Evolutionary conservation across 1,284 basidiomycete genomes (phyloP), one percentile per base, ranked within the genome.

Genomic region (Wolfiporia cocos): DNA sequence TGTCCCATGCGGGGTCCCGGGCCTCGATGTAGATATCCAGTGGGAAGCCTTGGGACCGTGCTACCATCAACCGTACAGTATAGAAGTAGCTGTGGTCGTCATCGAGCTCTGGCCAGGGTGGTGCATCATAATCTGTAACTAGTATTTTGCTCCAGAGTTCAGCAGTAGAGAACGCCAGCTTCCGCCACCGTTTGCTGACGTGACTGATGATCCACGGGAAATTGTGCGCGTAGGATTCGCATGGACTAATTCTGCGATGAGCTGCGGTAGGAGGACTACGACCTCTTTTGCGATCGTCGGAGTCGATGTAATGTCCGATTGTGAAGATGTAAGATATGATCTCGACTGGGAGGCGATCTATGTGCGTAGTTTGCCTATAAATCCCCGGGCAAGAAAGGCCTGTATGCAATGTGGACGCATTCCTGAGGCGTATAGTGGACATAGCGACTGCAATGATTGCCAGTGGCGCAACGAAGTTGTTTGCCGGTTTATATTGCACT

Each of bases 1-100:
- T 74, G 54, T 74, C 67, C 73, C 71, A 76, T 28, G 70, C 65
- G 3, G 64, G 64, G 55, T 78, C 75, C 45, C 74, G 65, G 35
- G 66, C 75, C 49, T 79, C 71, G 39, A 79, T 69, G 31, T 72
- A 64, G 43, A 78, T 70, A 42, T 74, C 68, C n/a, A 78, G 52
- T 0, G 73, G 66, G 46, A 64, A 65, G 28, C 63, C 65, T n/a
- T 64, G 58, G 7, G 72, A 76, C 26, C 67, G 64, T 26, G 59
- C 46, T 21, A 76, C 58, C 50, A 67, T 73, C 10, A 52, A 23
- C 4, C 30, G 41, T 73, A 55, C 47, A 62, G 60, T 17, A 49
- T 52, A 4, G 60, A 59, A 51, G 49, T 47, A 39, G 21, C 12
- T 39, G 15, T 29, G 26, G 42, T 49, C 40, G 42, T 43, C 34